Evolutionary conservation across 2,329 filamentous ascomycete genomes (phyloP), one percentile per base, ranked within the genome.

Genomic region (Ophiosphaerella korrae): DNA sequence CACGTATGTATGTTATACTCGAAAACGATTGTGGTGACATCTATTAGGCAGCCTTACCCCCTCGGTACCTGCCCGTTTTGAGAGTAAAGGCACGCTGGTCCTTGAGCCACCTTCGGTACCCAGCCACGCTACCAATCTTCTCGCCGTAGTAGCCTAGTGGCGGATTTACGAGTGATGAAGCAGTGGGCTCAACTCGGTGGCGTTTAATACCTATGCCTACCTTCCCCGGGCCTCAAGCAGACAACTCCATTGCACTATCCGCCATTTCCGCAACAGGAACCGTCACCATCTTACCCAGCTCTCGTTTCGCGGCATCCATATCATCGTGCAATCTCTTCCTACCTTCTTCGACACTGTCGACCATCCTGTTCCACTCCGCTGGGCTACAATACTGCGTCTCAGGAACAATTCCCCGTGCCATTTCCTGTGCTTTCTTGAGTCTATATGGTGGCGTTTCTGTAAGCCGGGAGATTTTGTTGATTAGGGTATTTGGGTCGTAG

Each of bases 221-320:
- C 18, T 21, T 21, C 18, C 18, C 18, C 18, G 3, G 18, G 18
- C 18, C 18, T 21, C 18, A 21, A 21, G 18, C 18, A 3, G 18
- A 21, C 18, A 21, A 21, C 3, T 21, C 18, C 18, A 3, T 29
- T 29, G 32, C 32, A 29, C 23, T 45, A 36, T 45, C 38, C 5
- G 16, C 38, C 9, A 13, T n/a, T 7, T n/a, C 13, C 26, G 14
- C 9, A 14, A 29, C 7, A 14, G 18, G 32, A 21, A 44, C 41
- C 40, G 45, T 18, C 21, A 50, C 16, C 47, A 50, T 50, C 7
- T 35, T 29, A 9, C 34, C 47, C 34, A 44, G 16, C 41, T 50
- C 34, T 14, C 31, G 38, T 14, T 34, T 35, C 3, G 47, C 47
- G 3, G 3, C 12, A 12, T 44, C 41, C 47, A 50, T 50, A 40